Base-by-base conservation (phyloP, 2,329 filamentous ascomycete genomes). In the Rosellinia necatrix region DNA sequence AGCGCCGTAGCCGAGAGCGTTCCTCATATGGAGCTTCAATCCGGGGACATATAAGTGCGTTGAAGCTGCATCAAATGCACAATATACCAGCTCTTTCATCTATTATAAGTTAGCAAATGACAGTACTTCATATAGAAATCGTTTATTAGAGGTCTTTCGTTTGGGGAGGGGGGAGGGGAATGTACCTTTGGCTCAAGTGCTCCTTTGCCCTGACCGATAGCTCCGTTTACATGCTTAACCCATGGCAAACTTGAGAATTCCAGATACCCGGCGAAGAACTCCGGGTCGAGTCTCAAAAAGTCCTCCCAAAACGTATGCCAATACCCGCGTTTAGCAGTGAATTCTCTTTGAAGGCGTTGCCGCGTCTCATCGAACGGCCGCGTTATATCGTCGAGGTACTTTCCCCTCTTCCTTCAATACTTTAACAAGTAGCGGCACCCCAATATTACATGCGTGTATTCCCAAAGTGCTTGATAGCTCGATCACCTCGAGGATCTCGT, bases 11-110 rank as follows among this genome's bases (percentile, higher is more conserved):
- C 71, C 69, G 4, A 80, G 62, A 21, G 76, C 77, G 59, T 80
- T 80, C 52, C 71, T 72, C 71, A 79, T 79, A 60, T 80, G 78
- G 22, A 78, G 58, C 56, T 79, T 80, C 40, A 79, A 60, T 0
- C 77, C 78, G 0, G 75, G 74, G 5, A 71, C 66, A 49, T 78
- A 80, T 17, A 80, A 69, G 63, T 80, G 78, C 12, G 78, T 81
- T 6, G 75, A 70, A 13, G 77, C 76, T 19, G 68, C 66, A 63
- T 80, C 78, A 55, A 80, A 78, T 1, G 77, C 78, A 55, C 76
- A 78, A 58, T 78, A 78, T 6, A 80, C 70, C 17, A 80, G 62
- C 60, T 80, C 77, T 64, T 78, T 79, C 46, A 70, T 63, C 68
- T 70, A 46, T 3, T 1, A 13, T 4, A 12, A 15, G 41, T 58